Evolutionary conservation across 1,139 yeast genomes (phyloP).

Genomic region (Saccharomyces hybrid): DNA sequence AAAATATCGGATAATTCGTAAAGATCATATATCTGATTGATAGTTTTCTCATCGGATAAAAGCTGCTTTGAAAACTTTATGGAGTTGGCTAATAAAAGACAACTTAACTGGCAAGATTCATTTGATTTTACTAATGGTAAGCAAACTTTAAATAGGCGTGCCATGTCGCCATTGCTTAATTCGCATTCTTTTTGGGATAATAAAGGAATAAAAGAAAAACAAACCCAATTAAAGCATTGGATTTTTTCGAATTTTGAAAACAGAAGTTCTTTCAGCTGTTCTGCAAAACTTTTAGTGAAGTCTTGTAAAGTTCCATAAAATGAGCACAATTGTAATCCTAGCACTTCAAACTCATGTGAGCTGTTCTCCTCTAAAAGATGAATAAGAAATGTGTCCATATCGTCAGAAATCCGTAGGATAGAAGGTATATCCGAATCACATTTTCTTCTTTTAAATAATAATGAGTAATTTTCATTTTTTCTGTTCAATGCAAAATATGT

Average conservation of each 20-base stretch:
- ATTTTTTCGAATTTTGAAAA: slow-evolving; percentile 14
- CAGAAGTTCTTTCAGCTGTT: slow-evolving; percentile 9
- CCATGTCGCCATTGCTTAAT: slow-evolving; percentile 12
- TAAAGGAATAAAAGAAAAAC: slow-evolving; percentile 33
- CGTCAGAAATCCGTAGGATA: slow-evolving; percentile 13
- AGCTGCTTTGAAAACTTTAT: slow-evolving; percentile 17
- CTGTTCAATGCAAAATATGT: slow-evolving; percentile 11
- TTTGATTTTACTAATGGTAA: slow-evolving; percentile 39
- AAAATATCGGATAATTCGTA: slow-evolving; percentile 48
- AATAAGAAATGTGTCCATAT: slow-evolving; percentile 15
- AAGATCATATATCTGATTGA: slow-evolving; percentile 41
- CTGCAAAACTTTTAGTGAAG: slow-evolving; percentile 2
- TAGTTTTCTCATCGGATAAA: slow-evolving; percentile 35
- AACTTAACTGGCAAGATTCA: slow-evolving; percentile 27
- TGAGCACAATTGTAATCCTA: slow-evolving; percentile 19
- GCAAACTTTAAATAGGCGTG: slow-evolving; percentile 35
- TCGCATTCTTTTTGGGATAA: slow-evolving; percentile 23
- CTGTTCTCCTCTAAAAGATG: slow-evolving; percentile 11
- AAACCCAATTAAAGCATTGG: slow-evolving; percentile 35
- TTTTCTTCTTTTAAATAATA: slow-evolving; percentile 16
- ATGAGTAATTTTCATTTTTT: slow-evolving; percentile 1
- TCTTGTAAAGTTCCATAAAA: slow-evolving; percentile 11
- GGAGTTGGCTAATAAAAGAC: slow-evolving; percentile 27
- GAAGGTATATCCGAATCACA: slow-evolving; percentile 2
- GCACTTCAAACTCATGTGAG: slow-evolving; percentile 5